These are phyloP conservation scores for Lenzites betulinus DNA, from an alignment of 768 basidiomycete genomes.

Conservation along the genomic window DNA sequence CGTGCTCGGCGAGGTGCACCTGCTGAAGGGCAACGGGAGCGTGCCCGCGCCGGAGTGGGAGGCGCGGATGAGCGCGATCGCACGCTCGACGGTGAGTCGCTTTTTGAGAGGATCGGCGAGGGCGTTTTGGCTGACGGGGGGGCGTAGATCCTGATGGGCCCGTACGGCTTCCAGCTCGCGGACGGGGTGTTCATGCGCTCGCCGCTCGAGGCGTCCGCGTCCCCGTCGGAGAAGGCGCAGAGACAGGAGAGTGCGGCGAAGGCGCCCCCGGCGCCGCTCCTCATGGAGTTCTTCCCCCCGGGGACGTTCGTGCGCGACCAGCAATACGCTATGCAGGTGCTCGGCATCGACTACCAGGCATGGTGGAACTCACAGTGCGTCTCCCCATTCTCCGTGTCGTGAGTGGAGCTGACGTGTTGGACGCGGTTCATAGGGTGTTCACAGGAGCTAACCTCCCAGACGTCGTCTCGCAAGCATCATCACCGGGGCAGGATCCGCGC, in stretches of 20 bases:
- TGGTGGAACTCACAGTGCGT: slow-evolving; percentile 49
- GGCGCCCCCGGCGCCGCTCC: slow-evolving; percentile 43
- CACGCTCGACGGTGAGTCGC: slow-evolving; percentile 63
- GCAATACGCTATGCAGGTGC: slow-evolving; percentile 53
- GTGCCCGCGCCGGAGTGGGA: slow-evolving; percentile 50
- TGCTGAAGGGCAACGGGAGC: slow-evolving; percentile 48
- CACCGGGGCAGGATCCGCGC: background rate
- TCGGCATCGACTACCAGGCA: slow-evolving; percentile 59
- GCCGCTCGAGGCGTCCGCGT: slow-evolving; percentile 34
- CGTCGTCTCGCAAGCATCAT: slow-evolving; percentile 27
- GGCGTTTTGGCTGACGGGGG: slow-evolving; percentile 10
- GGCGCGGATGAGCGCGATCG: slow-evolving; percentile 63
- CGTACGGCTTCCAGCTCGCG: slow-evolving; percentile 60
- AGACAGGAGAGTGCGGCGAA: background rate
- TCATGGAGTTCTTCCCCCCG: slow-evolving; percentile 78
- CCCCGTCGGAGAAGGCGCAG: background rate
- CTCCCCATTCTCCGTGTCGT: background rate
- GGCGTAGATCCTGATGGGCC: slow-evolving; percentile 59
- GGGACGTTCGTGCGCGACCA: slow-evolving; percentile 66
- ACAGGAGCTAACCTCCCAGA: slow-evolving; percentile 37
- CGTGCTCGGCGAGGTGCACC: slow-evolving; percentile 52
- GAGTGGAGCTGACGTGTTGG: background rate
- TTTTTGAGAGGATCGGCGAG: background rate
- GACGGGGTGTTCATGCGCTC: slow-evolving; percentile 73
- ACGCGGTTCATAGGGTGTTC: slow-evolving; percentile 36